phyloP scores from a whole-genome alignment of 1,284 basidiomycete genomes.

The Ganoderma meredithae region DNA sequence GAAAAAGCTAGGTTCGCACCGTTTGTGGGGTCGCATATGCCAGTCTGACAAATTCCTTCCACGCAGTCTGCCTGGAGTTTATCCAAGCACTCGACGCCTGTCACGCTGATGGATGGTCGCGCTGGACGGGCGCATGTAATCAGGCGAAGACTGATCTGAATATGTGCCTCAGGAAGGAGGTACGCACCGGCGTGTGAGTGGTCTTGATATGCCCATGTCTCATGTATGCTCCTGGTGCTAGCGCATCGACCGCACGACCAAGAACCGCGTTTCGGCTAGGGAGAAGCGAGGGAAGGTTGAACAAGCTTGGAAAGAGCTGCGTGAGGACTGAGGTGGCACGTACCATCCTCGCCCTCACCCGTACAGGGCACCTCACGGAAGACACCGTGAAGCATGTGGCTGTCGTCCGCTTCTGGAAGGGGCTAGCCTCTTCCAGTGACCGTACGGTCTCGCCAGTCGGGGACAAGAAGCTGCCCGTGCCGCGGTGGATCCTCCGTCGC shows the following conservation, averaged over 20 bases:
- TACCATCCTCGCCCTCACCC: background rate
- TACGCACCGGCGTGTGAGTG: conserved; percentile 43
- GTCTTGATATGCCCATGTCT: conserved; percentile 9
- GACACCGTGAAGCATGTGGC: background rate
- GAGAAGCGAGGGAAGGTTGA: conserved; percentile 62
- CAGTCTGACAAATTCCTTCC: conserved; percentile 27
- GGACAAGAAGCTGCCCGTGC: too few relatives aligned
- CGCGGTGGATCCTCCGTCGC: background rate
- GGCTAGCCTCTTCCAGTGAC: background rate
- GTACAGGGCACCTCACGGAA: conserved; percentile 2
- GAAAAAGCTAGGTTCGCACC: conserved; percentile 62
- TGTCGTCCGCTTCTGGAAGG: background rate
- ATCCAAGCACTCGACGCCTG: conserved; percentile 77
- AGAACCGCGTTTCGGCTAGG: conserved; percentile 75
- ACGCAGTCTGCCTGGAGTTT: conserved; percentile 72
- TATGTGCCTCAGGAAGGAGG: conserved; percentile 80
- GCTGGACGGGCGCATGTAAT: conserved; percentile 78
- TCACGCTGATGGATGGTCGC: conserved; percentile 66
- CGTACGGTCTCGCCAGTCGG: background rate
- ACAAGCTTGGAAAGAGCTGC: conserved; percentile 68
- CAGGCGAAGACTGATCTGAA: conserved; percentile 74
- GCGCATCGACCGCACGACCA: conserved; percentile 74
- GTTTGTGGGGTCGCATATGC: conserved; percentile 27
- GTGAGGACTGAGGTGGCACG: conserved; percentile 47
- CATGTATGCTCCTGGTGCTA: conserved; percentile 7